These are phyloP conservation scores for Isabelozyma gotoi DNA, from an alignment of 805 yeast species.

Conservation along the genomic window DNA sequence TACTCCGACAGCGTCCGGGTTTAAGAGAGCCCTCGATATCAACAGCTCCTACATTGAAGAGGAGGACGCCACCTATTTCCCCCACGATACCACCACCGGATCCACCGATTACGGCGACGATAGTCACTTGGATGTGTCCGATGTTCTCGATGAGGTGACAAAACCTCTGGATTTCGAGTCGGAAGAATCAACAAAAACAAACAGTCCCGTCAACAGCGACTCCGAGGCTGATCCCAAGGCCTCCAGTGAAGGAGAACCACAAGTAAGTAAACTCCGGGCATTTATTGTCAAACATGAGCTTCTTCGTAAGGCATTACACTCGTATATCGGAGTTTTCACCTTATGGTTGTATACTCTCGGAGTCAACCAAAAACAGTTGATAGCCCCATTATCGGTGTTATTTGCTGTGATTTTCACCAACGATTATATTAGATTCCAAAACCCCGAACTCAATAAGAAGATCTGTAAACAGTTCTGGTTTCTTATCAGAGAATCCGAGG, in stretches of 20 bases:
- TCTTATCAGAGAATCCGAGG: slow-evolving; percentile 82
- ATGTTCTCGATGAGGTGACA: not conserved
- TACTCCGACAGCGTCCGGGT: slow-evolving; percentile 5
- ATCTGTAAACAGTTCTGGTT: slow-evolving; percentile 74
- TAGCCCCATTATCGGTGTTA: slow-evolving; percentile 55
- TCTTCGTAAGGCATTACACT: slow-evolving; percentile 85
- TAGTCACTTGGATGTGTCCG: not conserved
- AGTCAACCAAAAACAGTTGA: slow-evolving; percentile 53
- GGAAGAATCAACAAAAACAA: not conserved
- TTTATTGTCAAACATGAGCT: slow-evolving; percentile 80
- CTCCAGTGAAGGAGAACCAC: not conserved
- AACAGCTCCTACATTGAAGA: slow-evolving; percentile 36
- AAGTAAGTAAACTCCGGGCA: slow-evolving; percentile 7
- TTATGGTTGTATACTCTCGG: slow-evolving; percentile 70
- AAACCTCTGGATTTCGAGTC: not conserved
- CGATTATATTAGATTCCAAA: slow-evolving; percentile 67
- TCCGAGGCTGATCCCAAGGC: not conserved
- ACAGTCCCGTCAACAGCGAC: not conserved
- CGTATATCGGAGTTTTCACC: slow-evolving; percentile 83
- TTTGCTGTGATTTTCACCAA: slow-evolving; percentile 56
- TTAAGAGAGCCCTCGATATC: slow-evolving; percentile 8
- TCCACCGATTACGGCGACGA: slow-evolving; percentile 2
- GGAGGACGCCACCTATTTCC: slow-evolving; percentile 36
- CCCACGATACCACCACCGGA: slow-evolving; percentile 14
- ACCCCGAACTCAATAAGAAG: slow-evolving; percentile 58